Percentiles rank a stretch among this genome's conserved stretches.
Conservation (phyloP, 768 basidiomycete species). For the Termitomyces sp. region DNA sequence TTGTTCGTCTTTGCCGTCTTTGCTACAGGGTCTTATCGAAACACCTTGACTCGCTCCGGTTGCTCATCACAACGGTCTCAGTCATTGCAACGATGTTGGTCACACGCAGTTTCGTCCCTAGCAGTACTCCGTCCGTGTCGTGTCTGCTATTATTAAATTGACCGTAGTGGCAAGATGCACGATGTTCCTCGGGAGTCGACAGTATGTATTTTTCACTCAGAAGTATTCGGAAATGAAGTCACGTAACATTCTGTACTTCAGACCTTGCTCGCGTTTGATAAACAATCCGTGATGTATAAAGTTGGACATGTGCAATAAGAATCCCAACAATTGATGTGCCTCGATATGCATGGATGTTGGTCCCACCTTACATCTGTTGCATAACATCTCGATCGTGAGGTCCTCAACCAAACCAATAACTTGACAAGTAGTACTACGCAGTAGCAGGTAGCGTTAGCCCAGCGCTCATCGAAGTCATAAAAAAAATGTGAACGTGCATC, state of each 20-base stretch:
- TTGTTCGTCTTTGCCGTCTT: neutral
- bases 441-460: slow-evolving; percentile 13
- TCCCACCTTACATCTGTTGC: neutral
- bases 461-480: slow-evolving; percentile 1
- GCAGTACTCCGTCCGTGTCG: neutral
- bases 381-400: neutral
- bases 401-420: neutral
- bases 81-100: neutral
- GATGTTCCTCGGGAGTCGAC: neutral
- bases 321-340: neutral
- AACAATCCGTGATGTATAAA: neutral
- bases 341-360: neutral
- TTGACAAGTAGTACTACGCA: slow-evolving; percentile 3
- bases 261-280: neutral
- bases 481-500: neutral
- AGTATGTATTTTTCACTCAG: neutral
- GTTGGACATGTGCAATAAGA: neutral
- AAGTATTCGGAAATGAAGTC: neutral
- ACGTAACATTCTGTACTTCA: neutral
- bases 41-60: neutral
- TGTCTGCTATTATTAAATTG: neutral
- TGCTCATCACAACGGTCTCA: neutral
- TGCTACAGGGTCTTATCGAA: neutral
- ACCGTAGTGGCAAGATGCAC: neutral
- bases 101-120: neutral